Evolutionary conservation across 176 grass and related monocot genomes (phyloP).

Genomic region (Triticum urartu): DNA sequence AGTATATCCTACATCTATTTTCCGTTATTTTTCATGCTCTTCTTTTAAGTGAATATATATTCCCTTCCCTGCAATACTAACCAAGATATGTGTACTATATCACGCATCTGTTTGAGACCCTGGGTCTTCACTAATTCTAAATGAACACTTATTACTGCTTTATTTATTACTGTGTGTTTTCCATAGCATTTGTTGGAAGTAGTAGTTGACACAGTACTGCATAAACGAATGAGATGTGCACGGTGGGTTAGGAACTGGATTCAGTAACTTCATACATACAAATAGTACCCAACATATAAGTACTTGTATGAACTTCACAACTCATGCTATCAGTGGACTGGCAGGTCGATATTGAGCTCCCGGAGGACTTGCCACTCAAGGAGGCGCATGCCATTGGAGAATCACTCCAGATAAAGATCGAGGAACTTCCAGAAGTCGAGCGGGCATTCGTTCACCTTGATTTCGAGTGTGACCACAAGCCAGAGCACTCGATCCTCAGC

Average conservation of each 20-base stretch:
- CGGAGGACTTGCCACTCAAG: constrained; percentile 89
- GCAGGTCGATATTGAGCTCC: constrained; percentile 96
- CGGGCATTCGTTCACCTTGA: constrained; percentile 92
- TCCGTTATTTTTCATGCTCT: not conserved
- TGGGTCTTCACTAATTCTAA: not conserved
- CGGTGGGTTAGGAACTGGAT: not conserved
- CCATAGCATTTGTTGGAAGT: not conserved
- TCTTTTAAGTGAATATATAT: not conserved
- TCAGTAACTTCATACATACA: not conserved
- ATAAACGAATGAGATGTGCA: not conserved
- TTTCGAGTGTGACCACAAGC: constrained; percentile 90
- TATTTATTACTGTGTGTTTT: not conserved
- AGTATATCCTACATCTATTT: constrained; percentile 2
- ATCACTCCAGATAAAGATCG: constrained; percentile 90
- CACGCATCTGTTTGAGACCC: not conserved
- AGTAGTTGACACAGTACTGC: not conserved
- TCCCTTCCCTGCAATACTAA: not conserved
- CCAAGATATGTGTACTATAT: not conserved
- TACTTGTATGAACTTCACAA: not conserved
- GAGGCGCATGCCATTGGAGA: constrained; percentile 88
- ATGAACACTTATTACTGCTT: not conserved
- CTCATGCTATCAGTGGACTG: constrained; percentile 11
- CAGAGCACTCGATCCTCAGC: constrained; percentile 83
- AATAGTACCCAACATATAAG: not conserved
- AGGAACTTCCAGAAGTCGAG: constrained; percentile 85